Evolutionary conservation across 768 basidiomycete genomes (phyloP).

Genomic region (Phanerochaete sordida): DNA sequence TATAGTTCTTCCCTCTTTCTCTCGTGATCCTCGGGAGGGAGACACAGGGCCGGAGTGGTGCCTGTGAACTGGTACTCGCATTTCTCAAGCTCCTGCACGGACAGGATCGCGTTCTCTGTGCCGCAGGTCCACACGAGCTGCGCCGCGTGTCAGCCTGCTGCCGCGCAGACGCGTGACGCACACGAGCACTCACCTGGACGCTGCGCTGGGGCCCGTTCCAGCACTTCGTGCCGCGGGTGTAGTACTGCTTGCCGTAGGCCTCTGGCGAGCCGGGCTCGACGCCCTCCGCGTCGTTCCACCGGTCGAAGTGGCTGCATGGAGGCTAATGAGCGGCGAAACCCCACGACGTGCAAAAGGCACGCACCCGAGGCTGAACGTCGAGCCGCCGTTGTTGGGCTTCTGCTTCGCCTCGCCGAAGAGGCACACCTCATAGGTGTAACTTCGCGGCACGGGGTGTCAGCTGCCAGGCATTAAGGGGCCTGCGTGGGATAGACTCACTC

Average conservation of each 20-base stretch:
- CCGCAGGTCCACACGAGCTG: constrained; percentile 86
- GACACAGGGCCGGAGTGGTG: constrained; percentile 82
- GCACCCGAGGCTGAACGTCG: constrained; percentile 79
- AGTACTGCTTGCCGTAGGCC: constrained; percentile 81
- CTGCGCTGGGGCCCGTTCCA: constrained; percentile 96
- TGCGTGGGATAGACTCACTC: constrained; percentile 60
- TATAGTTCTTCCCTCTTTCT: constrained; percentile 8
- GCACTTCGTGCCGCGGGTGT: constrained; percentile 83
- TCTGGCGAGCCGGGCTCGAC: constrained; percentile 57
- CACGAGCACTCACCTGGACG: constrained; percentile 51
- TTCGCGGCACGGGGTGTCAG: constrained; percentile 26
- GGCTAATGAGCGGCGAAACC: neutral
- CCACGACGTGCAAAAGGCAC: constrained; percentile 24
- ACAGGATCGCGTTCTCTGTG: constrained; percentile 72
- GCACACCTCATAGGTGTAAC: constrained; percentile 94
- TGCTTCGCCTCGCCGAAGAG: constrained; percentile 87
- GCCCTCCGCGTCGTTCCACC: constrained; percentile 70
- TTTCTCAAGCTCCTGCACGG: constrained; percentile 89
- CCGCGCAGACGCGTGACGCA: neutral
- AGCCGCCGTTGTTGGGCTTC: constrained; percentile 79
- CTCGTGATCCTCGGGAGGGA: constrained; percentile 39
- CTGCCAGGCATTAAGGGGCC: neutral
- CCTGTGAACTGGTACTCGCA: constrained; percentile 91
- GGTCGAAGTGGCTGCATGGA: constrained; percentile 57
- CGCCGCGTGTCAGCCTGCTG: neutral